A percentile compares a stretch with the other conserved stretches of the same genome.
Evolutionary conservation across 306 rosid genomes (phyloP).

Genomic region (Cucumis cinereus): DNA sequence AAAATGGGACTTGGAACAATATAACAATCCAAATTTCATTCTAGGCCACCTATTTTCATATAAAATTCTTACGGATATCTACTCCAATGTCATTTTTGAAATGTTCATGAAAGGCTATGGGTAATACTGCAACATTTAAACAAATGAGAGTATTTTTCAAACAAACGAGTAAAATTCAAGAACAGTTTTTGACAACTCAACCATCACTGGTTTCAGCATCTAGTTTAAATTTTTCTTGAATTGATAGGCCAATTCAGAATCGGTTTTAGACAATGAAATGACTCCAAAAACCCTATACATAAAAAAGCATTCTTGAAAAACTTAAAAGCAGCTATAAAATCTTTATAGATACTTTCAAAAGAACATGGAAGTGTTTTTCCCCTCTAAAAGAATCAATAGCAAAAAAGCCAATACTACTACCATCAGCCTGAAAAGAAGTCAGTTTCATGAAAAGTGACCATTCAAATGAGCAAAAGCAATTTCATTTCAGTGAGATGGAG

Average conservation of each 20-base stretch:
- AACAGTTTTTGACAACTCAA: neutral
- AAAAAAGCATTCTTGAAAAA: neutral
- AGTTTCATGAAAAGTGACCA: neutral
- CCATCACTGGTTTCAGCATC: neutral
- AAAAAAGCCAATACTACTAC: neutral
- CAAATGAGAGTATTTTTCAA: neutral
- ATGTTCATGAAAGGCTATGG: neutral
- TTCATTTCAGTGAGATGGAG: neutral
- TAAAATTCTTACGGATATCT: neutral
- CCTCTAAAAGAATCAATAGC: neutral
- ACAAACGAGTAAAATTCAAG: neutral
- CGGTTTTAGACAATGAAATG: neutral
- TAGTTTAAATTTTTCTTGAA: neutral
- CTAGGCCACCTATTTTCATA: too few relatives aligned
- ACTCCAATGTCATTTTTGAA: neutral
- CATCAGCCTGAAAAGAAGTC: neutral
- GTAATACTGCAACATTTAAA: neutral
- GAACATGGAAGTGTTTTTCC: neutral
- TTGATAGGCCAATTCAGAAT: neutral
- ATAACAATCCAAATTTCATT: too few relatives aligned
- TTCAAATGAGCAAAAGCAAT: neutral
- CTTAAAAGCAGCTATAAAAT: neutral
- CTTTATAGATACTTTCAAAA: neutral
- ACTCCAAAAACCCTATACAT: neutral
- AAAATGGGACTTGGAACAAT: too few relatives aligned